Percentiles rank a stretch among this genome's conserved stretches.
Evolutionary conservation across 306 rosid species (phyloP).

Genomic region (Cucurbita moschata): DNA sequence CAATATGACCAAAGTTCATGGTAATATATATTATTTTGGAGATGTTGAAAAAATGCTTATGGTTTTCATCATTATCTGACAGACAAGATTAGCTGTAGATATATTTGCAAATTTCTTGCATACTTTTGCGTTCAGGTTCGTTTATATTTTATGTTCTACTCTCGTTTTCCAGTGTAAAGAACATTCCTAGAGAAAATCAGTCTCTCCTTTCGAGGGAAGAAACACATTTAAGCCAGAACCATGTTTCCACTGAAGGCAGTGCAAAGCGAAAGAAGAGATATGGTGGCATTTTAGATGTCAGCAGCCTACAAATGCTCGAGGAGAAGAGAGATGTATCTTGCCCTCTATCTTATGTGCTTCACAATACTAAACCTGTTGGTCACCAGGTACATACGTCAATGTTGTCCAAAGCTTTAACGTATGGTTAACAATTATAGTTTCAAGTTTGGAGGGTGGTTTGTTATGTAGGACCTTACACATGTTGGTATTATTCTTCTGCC

Average conservation of each 20-base stretch:
- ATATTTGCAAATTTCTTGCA: neutral
- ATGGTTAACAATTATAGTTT: neutral
- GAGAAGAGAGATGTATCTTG: slow-evolving; percentile 80
- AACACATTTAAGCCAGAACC: slow-evolving; percentile 22
- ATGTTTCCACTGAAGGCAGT: slow-evolving; percentile 27
- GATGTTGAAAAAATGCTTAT: neutral
- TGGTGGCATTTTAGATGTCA: slow-evolving; percentile 52
- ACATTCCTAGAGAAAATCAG: slow-evolving; percentile 26
- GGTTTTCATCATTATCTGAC: neutral
- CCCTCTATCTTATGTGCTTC: slow-evolving; percentile 78
- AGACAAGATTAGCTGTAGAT: neutral
- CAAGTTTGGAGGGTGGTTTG: neutral
- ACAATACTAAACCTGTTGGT: slow-evolving; percentile 90
- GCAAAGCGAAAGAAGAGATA: slow-evolving; percentile 35
- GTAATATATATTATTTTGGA: slow-evolving; percentile 26
- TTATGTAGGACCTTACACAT: neutral
- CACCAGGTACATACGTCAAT: slow-evolving; percentile 64
- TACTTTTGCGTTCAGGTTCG: neutral
- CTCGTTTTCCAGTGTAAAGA: slow-evolving; percentile 26
- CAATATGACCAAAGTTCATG: slow-evolving; percentile 39
- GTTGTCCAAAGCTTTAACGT: neutral
- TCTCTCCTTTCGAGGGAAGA: slow-evolving; percentile 30
- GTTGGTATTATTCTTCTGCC: slow-evolving; percentile 2
- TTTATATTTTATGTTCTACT: neutral
- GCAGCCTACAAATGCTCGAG: slow-evolving; percentile 56